Evolutionary conservation across 495 filamentous ascomycete species (phyloP), one percentile per base, ranked within the genome.

Genomic region (Hamigera avellanea): DNA sequence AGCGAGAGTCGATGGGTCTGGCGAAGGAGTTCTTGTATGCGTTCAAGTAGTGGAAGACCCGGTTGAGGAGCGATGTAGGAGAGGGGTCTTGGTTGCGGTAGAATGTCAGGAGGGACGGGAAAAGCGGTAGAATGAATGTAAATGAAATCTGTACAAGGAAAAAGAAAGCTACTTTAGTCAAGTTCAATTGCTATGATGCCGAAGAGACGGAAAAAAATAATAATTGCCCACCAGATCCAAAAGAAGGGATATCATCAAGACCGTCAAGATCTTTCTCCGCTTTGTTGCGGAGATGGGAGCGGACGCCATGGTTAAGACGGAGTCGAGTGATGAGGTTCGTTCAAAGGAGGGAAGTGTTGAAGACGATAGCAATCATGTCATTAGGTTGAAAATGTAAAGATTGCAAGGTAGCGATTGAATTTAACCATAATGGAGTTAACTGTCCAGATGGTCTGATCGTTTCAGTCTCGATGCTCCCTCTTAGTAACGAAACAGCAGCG

Each of bases 91-190:
- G 50, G 42, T 78, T 73, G 55, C 86, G 82, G 67, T 99, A 99
- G 72, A 95, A 96, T 50, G 87, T 76, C 54, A 98, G 77, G 13
- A 98, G 78, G 14, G 83, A 84, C 3, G 91, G 91, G 54, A 95
- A 98, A 29, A 98, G 77, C 1, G 91, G 91, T 4, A 98, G 81
- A 61, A 96, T 95, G 60, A 96, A 91, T n/a, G 93, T 96, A 56
- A 87, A 87, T 23, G 83, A 86, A 44, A 86, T 80, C 81, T 86
- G 41, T 10, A 28, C 9, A 19, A 29, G n/a, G n/a, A 6, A 17
- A 6, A 13, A 26, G 9, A 36, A 27, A n/a, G n/a, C n/a, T n/a
- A n/a, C n/a, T n/a, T n/a, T n/a, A n/a, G n/a, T n/a, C n/a, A n/a
- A n/a, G n/a, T n/a, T n/a, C n/a, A n/a, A n/a, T n/a, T n/a, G n/a